Percentiles rank a stretch among this genome's conserved stretches.
These are phyloP conservation scores for Ananas comosus DNA, from an alignment of 176 grass and related monocot species.

Conservation along the genomic window DNA sequence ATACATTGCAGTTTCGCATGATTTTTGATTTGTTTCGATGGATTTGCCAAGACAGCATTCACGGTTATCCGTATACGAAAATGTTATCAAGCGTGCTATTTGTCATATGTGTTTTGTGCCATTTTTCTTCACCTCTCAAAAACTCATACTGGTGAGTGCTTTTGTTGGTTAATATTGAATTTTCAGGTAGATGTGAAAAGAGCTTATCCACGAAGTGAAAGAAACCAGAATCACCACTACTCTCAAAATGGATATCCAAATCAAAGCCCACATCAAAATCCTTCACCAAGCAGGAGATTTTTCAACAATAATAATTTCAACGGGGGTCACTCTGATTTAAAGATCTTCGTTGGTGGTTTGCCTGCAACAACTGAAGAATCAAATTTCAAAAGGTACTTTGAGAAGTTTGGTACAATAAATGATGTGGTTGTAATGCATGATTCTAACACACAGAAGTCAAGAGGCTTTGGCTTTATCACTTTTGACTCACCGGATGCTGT, in stretches of 20 bases:
- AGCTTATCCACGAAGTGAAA: constrained; percentile 9
- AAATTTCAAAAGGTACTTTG: constrained; percentile 13
- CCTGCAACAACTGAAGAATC: neutral
- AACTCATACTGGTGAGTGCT: neutral
- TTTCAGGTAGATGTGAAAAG: constrained; percentile 25
- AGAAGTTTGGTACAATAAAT: constrained; percentile 13
- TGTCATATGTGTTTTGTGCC: neutral
- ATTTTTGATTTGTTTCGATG: no score
- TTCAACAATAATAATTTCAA: neutral
- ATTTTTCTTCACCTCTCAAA: neutral
- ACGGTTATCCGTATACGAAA: no score
- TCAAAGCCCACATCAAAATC: neutral
- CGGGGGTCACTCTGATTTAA: neutral
- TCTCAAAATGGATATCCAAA: constrained; percentile 4
- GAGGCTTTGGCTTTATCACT: constrained; percentile 24
- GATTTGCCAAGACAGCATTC: no score
- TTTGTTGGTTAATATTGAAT: neutral
- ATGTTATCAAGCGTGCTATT: neutral
- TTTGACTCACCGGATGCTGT: constrained; percentile 8
- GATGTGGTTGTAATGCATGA: constrained; percentile 19
- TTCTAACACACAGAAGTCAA: constrained; percentile 12
- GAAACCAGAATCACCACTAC: neutral
- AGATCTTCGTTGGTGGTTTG: constrained; percentile 28
- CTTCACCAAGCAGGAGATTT: neutral
- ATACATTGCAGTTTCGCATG: no score